Conservation (phyloP, 2,329 filamentous ascomycete species). For the Sclerotinia borealis region DNA sequence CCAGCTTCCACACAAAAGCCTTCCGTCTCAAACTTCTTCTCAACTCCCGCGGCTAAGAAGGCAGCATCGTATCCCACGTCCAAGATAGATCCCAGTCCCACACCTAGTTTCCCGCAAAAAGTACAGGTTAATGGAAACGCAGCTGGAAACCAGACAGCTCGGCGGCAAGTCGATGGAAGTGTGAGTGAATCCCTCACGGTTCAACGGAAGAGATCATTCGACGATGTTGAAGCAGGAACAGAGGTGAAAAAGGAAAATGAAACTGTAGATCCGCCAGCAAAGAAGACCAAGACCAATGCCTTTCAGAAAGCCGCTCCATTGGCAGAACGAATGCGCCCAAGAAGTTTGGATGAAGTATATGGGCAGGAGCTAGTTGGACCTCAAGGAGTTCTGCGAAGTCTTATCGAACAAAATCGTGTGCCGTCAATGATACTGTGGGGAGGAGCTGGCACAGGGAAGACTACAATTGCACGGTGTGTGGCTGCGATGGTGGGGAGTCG, state of each 20-base stretch:
- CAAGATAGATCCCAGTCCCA: constrained; percentile 30
- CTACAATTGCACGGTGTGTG: constrained; percentile 87
- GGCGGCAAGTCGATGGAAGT: constrained; percentile 25
- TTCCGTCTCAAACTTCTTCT: constrained; percentile 54
- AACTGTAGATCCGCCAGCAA: constrained; percentile 36
- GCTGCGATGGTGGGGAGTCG: constrained; percentile 74
- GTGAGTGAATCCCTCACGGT: constrained; percentile 20
- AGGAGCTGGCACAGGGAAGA: constrained; percentile 75
- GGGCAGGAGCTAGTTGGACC: constrained; percentile 89
- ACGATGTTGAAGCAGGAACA: constrained; percentile 18
- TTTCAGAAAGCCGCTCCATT: constrained; percentile 70
- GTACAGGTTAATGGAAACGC: constrained; percentile 23
- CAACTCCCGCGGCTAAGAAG: constrained; percentile 53
- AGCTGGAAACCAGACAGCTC: constrained; percentile 17
- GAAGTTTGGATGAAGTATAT: constrained; percentile 74
- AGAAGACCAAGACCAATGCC: constrained; percentile 60
- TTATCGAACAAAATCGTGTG: constrained; percentile 80
- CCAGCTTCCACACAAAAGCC: constrained; percentile 33
- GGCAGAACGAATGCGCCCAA: constrained; percentile 89
- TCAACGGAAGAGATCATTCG: constrained; percentile 30
- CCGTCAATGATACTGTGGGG: constrained; percentile 97
- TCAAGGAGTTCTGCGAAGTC: constrained; percentile 72
- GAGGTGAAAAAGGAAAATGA: constrained; percentile 16
- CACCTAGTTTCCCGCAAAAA: constrained; percentile 34
- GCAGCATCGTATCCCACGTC: constrained; percentile 31